Evolutionary conservation across 306 rosid genomes (phyloP).

Genomic region (Rosa multiflora): DNA sequence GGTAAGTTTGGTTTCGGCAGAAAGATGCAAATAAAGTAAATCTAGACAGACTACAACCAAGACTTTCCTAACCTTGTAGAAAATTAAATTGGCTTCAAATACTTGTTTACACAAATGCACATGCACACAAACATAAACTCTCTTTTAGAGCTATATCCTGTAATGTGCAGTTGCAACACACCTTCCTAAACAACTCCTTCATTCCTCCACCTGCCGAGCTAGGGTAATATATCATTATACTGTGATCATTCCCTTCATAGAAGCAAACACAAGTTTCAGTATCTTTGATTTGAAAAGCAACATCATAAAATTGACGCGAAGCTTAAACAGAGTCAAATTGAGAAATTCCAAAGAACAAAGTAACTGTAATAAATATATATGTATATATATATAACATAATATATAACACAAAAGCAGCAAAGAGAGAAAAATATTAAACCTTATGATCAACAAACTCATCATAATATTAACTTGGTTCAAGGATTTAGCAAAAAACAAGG

Average conservation of each 20-base stretch:
- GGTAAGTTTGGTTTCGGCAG: constrained; percentile 14
- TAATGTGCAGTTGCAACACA: constrained; percentile 42
- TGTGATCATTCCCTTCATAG: constrained; percentile 87
- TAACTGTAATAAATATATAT: neutral
- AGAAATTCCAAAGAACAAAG: constrained; percentile 16
- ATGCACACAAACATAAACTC: constrained; percentile 9
- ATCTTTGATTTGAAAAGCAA: constrained; percentile 30
- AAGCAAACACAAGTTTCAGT: constrained; percentile 37
- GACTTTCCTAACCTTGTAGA: neutral
- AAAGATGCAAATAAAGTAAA: constrained; percentile 21
- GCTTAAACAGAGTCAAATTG: constrained; percentile 16
- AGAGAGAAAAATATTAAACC: neutral
- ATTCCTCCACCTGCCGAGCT: constrained; percentile 99
- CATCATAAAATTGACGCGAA: constrained; percentile 20
- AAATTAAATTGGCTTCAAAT: neutral
- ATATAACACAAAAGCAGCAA: constrained; percentile 4
- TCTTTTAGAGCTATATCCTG: constrained; percentile 22
- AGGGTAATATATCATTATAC: constrained; percentile 98
- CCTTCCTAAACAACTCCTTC: constrained; percentile 99
- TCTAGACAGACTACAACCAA: neutral
- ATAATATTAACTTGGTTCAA: constrained; percentile 1
- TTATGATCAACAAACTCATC: neutral
- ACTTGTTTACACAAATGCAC: neutral
- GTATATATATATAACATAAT: neutral
- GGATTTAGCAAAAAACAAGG: constrained; percentile 6